Percentiles rank a stretch among this genome's conserved stretches.
Evolutionary conservation across 768 basidiomycete genomes (phyloP).

Genomic region (Pisolithus sp.): DNA sequence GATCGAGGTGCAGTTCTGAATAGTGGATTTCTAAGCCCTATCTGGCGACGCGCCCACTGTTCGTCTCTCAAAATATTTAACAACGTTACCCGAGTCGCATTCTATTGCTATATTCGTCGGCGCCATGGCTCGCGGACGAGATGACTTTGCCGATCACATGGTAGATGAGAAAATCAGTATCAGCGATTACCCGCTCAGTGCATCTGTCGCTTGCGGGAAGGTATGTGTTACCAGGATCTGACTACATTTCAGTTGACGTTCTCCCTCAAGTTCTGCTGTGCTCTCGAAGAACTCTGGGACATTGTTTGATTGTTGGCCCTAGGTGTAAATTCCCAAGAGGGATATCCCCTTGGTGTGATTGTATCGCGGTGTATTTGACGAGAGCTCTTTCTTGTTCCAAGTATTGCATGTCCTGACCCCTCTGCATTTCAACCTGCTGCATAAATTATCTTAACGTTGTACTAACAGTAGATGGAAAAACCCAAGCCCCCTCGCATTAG

Average conservation of each 20-base stretch:
- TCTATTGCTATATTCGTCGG: conserved; percentile 94
- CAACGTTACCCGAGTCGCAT: conserved; percentile 80
- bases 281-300: conserved; percentile 93
- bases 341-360: background rate
- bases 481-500: conserved; percentile 28
- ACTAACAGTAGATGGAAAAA: conserved; percentile 20
- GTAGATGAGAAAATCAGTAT: conserved; percentile 97
- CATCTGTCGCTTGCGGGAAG: conserved; percentile 95
- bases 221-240: conserved; percentile 37
- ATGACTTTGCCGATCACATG: conserved; percentile 93
- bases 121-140: conserved; percentile 94
- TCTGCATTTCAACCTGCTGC: conserved; percentile 30
- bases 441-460: conserved; percentile 17
- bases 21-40: conserved; percentile 49
- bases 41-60: conserved; percentile 86
- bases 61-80: conserved; percentile 77
- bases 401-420: background rate
- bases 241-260: conserved; percentile 3
- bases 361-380: background rate
- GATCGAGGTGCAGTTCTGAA: background rate
- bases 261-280: conserved; percentile 72
- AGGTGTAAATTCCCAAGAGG: background rate
- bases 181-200: conserved; percentile 88
- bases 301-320: conserved; percentile 48
- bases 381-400: background rate